Evolutionary conservation across 345 rosid species (phyloP), one percentile per base, ranked within the genome.

Genomic region (Pistacia vera): DNA sequence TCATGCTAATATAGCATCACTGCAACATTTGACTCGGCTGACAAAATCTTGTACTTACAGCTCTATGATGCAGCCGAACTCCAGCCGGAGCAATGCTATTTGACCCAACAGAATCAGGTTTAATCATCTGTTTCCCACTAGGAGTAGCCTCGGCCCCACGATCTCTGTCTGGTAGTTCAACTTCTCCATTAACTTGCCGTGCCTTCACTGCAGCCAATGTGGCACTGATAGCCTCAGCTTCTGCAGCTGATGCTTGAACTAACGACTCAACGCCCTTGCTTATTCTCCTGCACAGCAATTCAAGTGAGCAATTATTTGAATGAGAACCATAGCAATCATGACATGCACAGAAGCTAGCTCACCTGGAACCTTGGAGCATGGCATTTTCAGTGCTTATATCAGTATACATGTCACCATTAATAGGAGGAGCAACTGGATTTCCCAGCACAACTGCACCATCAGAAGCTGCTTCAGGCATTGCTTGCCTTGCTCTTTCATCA

Each of bases 161-260:
- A 81, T 96, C 97, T 81, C 97, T 86, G 72, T 92, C 95, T 11
- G 97, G 97, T 25, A 86, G 85, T 72, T 94, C 99, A 80, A 92
- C 91, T 84, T 88, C 95, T 57, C 98, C 97, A 75, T 96, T 96
- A 79, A 82, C 88, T 80, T 92, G 97, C 8, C 98, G 92, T 60
- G 99, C 99, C 89, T 96, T 96, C 1, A 93, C 98, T 79, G 99
- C 99, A 79, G 97, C 97, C 79, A 93, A 81, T n/a, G 99, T 89
- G 68, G 98, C 98, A 87, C 87, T 88, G 72, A 96, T 96, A 74
- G 99, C 99, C 84, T 94, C 98, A 57, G 99, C 99, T 89, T 96
- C 99, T 14, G 92, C 99, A 44, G 99, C 99, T 36, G 99, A 90
- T 77, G 98, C 97, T 83, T 96, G 93, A 79, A 96, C 99, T 75